Base-by-base conservation (phyloP, 345 rosid genomes). In the Ceriops tagal region DNA sequence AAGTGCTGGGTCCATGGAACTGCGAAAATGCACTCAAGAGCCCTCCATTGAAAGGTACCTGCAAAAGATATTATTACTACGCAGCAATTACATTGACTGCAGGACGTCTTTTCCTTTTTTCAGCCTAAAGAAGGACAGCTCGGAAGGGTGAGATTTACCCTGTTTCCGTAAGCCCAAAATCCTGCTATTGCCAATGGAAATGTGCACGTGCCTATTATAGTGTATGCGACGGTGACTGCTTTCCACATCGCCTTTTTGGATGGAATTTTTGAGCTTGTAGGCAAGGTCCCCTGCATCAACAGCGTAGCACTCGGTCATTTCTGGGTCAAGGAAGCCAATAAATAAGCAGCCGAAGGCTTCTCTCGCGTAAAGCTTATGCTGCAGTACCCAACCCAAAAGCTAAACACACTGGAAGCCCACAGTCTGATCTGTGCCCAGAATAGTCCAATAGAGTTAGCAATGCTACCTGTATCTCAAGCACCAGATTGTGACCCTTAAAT, bases 391-490 rank as follows among this genome's bases (percentile, higher is more conserved):
- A 39, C 47, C 47, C 47, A 39, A 39, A 39, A 39, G 16, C 16
- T 39, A 43, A 43, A 43, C 18, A 13, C 19, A 43, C 13, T 43
- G 3, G 18, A 43, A 18, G 19, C 49, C 49, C 49, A 43, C 3
- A 11, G 49, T 43, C 49, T 43, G 49, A 43, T 3, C 49, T 43
- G 49, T 43, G 49, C 5, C 19, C 49, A 3, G 15, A 43, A 43
- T 2, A 43, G 19, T 43, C 49, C 49, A 15, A 43, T 15, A 11
- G 49, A 43, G 49, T 43, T 3, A 43, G 49, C 19, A 43, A 4
- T 55, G 24, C 11, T 24, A 82, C 88, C 85, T 87, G 88, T 8
- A 88, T 88, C 71, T 88, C 92, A 20, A 88, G 86, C n/a, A 88
- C 66, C 1, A 88, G 83, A 67, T 88, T 86, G 71, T 84, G 89